Evolutionary conservation across 768 basidiomycete species (phyloP), one percentile per base, ranked within the genome.

Genomic region (Hypholoma fasciculare): DNA sequence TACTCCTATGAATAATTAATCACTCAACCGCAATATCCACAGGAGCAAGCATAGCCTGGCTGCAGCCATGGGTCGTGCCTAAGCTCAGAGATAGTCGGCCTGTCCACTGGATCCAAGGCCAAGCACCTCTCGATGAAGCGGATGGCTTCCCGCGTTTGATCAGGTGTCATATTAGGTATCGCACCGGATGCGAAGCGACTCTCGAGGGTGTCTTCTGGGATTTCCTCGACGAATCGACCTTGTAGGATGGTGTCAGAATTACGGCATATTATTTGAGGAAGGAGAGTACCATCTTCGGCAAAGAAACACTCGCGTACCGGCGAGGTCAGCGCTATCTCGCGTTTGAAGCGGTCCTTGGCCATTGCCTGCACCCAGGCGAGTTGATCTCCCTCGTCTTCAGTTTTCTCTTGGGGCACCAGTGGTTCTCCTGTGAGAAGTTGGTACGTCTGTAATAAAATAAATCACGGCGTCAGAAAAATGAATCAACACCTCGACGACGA

Each of bases 281-380:
- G 49, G 26, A 26, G 23, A 27, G 39, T 38, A 57, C 55, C 50
- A 19, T 54, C 34, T 9, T 61, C 49, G 39, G 34, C 48, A 13
- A 58, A 61, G 26, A 42, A 47, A 17, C 54, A 50, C 36, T 54
- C 27, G 49, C 54, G 39, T 17, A 39, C 48, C 26, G 54, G 7
- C 17, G 54, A 57, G 36, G 16, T 39, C 23, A 44, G 20, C 13
- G 54, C 49, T 19, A 54, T 19, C 42, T 57, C 56, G 40, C 23
- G 51, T 34, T 30, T 58, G 36, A 58, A 13, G 23, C 20, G 20
- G 19, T 40, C 52, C 27, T 38, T 17, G 23, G 53, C 37, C 57
- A 62, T 62, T 9, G 61, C 61, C 20, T 53, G 40, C 11, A 62
- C 47, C 61, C 61, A 62, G 20, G 30, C 54, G 20, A 62, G 57